Conservation (phyloP, 352 stramenopile genomes). For the Phytophthora capsici region DNA sequence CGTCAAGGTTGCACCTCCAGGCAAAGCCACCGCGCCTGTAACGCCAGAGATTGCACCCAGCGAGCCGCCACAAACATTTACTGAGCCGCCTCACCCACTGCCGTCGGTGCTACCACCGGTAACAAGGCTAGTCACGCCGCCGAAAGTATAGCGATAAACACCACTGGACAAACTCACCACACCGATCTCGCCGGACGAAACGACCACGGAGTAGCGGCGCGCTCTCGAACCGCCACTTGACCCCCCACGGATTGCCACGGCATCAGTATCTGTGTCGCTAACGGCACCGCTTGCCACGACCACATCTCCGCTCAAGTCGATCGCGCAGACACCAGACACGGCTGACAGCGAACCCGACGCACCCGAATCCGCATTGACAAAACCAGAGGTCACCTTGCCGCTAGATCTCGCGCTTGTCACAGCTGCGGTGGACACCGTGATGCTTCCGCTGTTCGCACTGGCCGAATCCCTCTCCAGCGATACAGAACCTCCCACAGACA, state of each 20-base stretch:
- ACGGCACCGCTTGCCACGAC: constrained; percentile 21
- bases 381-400: background rate
- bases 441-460: constrained; percentile 6
- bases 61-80: constrained; percentile 15
- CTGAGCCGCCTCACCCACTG: constrained; percentile 17
- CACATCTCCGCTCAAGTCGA: constrained; percentile 15
- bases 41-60: constrained; percentile 13
- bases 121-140: constrained; percentile 13
- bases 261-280: constrained; percentile 8
- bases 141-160: constrained; percentile 7
- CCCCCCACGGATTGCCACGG: constrained; percentile 7
- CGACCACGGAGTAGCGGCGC: constrained; percentile 12
- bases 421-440: background rate
- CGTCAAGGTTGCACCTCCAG: constrained; percentile 20
- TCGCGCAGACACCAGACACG: constrained; percentile 9
- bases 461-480: constrained; percentile 7
- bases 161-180: constrained; percentile 13
- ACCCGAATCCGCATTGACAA: constrained; percentile 5
- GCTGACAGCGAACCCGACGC: too few relatives aligned
- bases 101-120: constrained; percentile 19
- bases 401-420: background rate
- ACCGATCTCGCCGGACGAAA: constrained; percentile 10
- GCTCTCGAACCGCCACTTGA: background rate
- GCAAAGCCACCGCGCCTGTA: constrained; percentile 16
- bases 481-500: too few relatives aligned